Percentiles rank a stretch among this genome's conserved stretches.
phyloP scores from a whole-genome alignment of 495 filamentous ascomycete species.

The Terfezia boudieri region DNA sequence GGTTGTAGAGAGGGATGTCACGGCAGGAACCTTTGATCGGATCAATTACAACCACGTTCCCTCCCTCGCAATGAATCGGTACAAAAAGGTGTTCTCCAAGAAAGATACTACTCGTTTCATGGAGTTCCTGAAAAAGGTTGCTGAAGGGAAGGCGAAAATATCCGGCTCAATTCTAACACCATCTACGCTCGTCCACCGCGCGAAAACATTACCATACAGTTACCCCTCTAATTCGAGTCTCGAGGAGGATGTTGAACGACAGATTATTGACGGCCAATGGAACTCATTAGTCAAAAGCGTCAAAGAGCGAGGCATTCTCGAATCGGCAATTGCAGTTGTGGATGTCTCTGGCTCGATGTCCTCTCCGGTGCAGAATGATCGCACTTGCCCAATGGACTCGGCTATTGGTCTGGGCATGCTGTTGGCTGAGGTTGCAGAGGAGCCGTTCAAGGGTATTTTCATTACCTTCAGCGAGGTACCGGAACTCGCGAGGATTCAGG shows the following conservation, averaged over 20 bases:
- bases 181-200: constrained; percentile 11
- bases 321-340: constrained; percentile 25
- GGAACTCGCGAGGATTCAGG: constrained; percentile 16
- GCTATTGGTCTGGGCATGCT: constrained; percentile 27
- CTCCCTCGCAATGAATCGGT: constrained; percentile 27
- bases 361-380: constrained; percentile 19
- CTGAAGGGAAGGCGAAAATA: constrained; percentile 18
- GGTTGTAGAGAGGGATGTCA: constrained; percentile 26
- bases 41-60: constrained; percentile 29
- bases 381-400: constrained; percentile 24
- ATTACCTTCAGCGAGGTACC: constrained; percentile 25
- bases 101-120: constrained; percentile 25
- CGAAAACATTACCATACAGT: neutral
- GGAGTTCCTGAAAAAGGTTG: constrained; percentile 23
- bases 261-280: constrained; percentile 26
- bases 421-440: constrained; percentile 23
- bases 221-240: neutral
- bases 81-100: constrained; percentile 21
- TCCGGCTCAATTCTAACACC: constrained; percentile 26
- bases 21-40: constrained; percentile 18
- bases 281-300: constrained; percentile 27
- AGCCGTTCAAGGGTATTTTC: constrained; percentile 25
- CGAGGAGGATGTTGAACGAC: constrained; percentile 1
- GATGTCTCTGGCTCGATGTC: constrained; percentile 27
- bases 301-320: constrained; percentile 24